These are phyloP conservation scores for Eleusine indica DNA, from an alignment of 176 grass and related monocot species.

Conservation along the genomic window DNA sequence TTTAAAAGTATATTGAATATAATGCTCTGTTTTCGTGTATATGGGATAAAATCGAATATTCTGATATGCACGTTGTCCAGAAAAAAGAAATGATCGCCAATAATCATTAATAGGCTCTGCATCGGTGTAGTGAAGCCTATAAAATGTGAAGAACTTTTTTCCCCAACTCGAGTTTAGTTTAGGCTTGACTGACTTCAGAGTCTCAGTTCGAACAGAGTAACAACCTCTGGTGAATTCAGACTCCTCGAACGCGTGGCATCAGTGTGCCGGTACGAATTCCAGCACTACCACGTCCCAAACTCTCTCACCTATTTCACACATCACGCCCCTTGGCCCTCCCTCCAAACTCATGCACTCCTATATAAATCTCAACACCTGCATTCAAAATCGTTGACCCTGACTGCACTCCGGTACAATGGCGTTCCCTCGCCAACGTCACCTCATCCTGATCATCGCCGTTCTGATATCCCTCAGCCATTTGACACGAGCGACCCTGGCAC, in stretches of 20 bases:
- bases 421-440: neutral
- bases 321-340: slow-evolving; percentile 28
- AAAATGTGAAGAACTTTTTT: neutral
- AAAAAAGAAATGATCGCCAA: too few species aligned
- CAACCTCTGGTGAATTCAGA: neutral
- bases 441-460: neutral
- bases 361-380: neutral
- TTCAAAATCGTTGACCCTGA: neutral
- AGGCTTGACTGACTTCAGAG: neutral
- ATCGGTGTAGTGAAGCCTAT: neutral
- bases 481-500: neutral
- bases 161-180: neutral
- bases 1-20: too few species aligned
- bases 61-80: too few species aligned
- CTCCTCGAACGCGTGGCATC: slow-evolving; percentile 19
- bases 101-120: too few species aligned
- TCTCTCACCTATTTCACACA: slow-evolving; percentile 36
- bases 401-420: slow-evolving; percentile 33
- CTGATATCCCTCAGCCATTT: neutral
- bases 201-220: neutral
- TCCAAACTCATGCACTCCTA: slow-evolving; percentile 9
- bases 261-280: slow-evolving; percentile 11
- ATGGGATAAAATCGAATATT: too few species aligned
- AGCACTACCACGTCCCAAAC: slow-evolving; percentile 26
- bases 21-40: too few species aligned